Evolutionary conservation across 768 basidiomycete species (phyloP), one percentile per base, ranked within the genome.

Genomic region (Rhizopogon sp.): DNA sequence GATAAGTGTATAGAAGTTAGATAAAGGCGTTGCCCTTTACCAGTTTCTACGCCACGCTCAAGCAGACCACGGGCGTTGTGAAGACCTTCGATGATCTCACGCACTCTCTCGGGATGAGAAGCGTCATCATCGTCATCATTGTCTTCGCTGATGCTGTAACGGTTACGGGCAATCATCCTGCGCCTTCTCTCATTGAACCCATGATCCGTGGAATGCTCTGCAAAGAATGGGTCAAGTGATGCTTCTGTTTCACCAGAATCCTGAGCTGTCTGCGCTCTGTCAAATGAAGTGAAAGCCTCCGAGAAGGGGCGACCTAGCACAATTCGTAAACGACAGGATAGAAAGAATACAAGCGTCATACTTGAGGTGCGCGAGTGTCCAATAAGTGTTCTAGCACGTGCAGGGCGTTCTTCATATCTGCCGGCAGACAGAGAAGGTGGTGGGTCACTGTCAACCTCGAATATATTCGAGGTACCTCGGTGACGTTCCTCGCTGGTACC

Each of bases 21-120:
- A 22, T 22, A 1, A 22, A 37, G 22, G 35, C 33, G 20, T 14
- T 25, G 22, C 20, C 22, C 33, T 22, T 37, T 49, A 49, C 47
- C 47, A 49, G 47, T 49, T 49, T 49, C 47, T 16, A 49, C 47
- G 8, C 47, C 47, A 37, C 47, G 47, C 35, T 49, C 47, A 16
- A 49, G 47, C 9, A 49, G 22, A 37, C 47, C 47, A 3, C 47
- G 47, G 22, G 47, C 47, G 22, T 37, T 49, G 16, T 49, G 47
- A 49, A 49, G 47, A 25, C 47, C 47, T 25, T 49, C 33, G 3
- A 49, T 49, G 9, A 49, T 37, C 20, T 49, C 47, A 10, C 14
- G 35, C 6, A 49, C 47, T 33, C 14, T 22, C 5, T 49, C 47
- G 16, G 47, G 14, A 22, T 49, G 47, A 14, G 47, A 49, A 5